Base-by-base conservation (phyloP, 495 filamentous ascomycete species). In the Penicillium argentinense region DNA sequence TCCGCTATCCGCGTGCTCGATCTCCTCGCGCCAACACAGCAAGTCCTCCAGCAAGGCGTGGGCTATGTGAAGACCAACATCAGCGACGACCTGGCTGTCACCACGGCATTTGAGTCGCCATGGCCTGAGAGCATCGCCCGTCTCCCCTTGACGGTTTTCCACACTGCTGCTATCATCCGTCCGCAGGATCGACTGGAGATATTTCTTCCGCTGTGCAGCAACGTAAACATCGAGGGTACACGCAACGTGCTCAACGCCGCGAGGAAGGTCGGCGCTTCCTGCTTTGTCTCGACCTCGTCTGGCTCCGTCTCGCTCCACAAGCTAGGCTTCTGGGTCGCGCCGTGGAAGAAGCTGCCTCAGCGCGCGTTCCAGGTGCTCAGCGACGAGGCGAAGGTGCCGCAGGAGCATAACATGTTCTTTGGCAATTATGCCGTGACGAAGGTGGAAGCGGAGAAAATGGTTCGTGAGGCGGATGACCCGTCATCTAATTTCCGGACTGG, bases 161-260 rank as follows among this genome's bases (percentile, higher is more conserved):
- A 83, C 59, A 82, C 75, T 1, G 79, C 79, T 12, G 79, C 78
- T 0, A 53, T 68, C 5, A 79, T 84, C 37, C 59, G 71, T 4
- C 62, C 75, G 0, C 65, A 62, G 6, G 79, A 82, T 26, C 78
- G 80, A 11, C 65, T 66, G 44, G 47, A 59, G 32, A 47, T 58
- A 9, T 66, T 75, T 22, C 76, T 81, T 39, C 66, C 70, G 5
- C 64, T 66, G 16, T 54, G 72, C 45, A 64, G 59, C 44, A 64
- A 72, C n/a, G 76, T 84, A 24, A 84, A 84, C 47, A 60, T 80
- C 21, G 71, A 65, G 17, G 81, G 81, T 39, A 75, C 77, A 13
- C 53, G 53, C 16, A 74, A 79, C 39, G 68, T 81, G 5, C 54
- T 83, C 4, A 58, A 65, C 12, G 76, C 75, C 0, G 69, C 77